phyloP scores from a whole-genome alignment of 306 rosid genomes.

The Lagenaria siceraria region DNA sequence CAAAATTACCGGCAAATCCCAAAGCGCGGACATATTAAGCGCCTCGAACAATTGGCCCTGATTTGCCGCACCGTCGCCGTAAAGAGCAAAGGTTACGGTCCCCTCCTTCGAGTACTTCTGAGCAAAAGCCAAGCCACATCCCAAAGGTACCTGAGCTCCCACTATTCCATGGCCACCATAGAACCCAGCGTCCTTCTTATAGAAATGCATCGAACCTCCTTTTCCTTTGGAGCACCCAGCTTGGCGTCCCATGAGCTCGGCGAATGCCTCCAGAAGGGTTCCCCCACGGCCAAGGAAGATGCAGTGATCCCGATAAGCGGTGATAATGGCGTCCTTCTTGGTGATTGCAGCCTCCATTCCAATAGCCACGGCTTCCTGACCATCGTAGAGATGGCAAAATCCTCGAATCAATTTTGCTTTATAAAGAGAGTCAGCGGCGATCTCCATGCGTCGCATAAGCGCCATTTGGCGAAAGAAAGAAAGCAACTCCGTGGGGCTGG shows the following conservation, averaged over 20 bases:
- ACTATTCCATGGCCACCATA: conserved; percentile 91
- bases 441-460: conserved; percentile 84
- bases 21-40: conserved; percentile 77
- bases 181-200: conserved; percentile 57
- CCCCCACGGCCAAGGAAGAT: conserved; percentile 73
- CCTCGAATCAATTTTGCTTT: conserved; percentile 91
- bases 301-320: conserved; percentile 87
- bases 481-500: conserved; percentile 48
- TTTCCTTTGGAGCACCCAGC: conserved; percentile 75
- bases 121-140: conserved; percentile 81
- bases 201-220: conserved; percentile 96
- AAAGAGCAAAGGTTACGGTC: conserved; percentile 58
- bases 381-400: conserved; percentile 90
- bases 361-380: conserved; percentile 76
- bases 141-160: conserved; percentile 86
- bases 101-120: conserved; percentile 72
- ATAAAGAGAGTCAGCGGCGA: conserved; percentile 90
- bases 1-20: conserved; percentile 89
- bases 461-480: conserved; percentile 68
- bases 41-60: conserved; percentile 96
- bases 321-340: conserved; percentile 53
- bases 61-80: conserved; percentile 94
- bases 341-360: conserved; percentile 87
- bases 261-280: conserved; percentile 34
- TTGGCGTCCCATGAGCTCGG: conserved; percentile 74